A percentile compares a stretch with the other conserved stretches of the same genome.
Evolutionary conservation across 176 grass and related monocot species (phyloP).

Genomic region (Avena sativa): DNA sequence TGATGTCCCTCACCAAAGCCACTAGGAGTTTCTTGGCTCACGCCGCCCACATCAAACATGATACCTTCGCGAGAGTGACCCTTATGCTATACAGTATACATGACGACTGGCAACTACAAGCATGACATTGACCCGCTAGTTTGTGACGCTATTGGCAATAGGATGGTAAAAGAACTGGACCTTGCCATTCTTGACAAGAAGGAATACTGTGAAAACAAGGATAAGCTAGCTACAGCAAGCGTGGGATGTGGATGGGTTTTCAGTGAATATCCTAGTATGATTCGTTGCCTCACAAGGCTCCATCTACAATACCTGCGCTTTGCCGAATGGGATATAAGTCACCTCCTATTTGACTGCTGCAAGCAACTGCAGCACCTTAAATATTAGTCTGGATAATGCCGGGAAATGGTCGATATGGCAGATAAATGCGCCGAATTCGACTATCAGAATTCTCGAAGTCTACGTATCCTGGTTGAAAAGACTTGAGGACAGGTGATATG

Average conservation of each 20-base stretch:
- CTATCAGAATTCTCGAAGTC: background rate
- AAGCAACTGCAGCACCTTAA: too few relatives aligned
- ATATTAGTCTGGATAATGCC: too few relatives aligned
- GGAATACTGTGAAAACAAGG: background rate
- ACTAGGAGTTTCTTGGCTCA: conserved; percentile 1
- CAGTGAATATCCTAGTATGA: background rate
- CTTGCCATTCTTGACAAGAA: background rate
- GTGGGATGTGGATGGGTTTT: background rate
- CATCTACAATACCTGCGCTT: background rate
- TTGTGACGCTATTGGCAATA: background rate
- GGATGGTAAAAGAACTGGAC: background rate
- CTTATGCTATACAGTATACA: background rate
- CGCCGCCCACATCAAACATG: background rate
- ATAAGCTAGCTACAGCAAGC: background rate
- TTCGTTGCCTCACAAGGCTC: background rate
- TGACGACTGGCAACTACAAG: background rate
- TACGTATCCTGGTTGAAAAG: too few relatives aligned
- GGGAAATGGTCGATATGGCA: background rate
- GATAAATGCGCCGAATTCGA: conserved; percentile 17
- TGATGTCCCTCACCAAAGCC: background rate
- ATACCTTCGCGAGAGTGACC: background rate
- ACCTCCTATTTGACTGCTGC: background rate
- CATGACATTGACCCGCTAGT: background rate
- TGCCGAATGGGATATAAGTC: conserved; percentile 6
- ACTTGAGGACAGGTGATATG: too few relatives aligned